These are phyloP conservation scores for Atkinsonella hypoxylon DNA, from an alignment of 2,329 filamentous ascomycete species.

Conservation along the genomic window DNA sequence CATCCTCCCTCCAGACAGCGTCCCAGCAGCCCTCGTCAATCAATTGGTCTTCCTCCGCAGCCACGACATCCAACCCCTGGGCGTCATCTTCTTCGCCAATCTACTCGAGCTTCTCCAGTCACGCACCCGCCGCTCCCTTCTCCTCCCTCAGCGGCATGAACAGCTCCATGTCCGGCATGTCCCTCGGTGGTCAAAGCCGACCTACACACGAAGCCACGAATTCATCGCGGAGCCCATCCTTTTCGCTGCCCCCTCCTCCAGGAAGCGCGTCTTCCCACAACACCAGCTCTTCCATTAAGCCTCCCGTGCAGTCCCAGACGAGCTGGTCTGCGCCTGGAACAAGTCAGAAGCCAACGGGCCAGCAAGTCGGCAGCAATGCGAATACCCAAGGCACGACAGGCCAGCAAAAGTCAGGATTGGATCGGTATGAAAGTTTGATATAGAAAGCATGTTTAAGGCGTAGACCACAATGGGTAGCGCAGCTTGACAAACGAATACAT, in stretches of 20 bases:
- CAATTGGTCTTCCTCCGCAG: slow-evolving; percentile 36
- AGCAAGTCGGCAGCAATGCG: background rate
- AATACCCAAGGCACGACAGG: slow-evolving; percentile 11
- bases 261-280: slow-evolving; percentile 14
- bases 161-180: slow-evolving; percentile 35
- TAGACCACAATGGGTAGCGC: too few relatives aligned
- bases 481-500: too few relatives aligned
- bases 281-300: slow-evolving; percentile 34
- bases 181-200: slow-evolving; percentile 32
- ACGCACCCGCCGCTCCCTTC: slow-evolving; percentile 13
- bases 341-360: background rate
- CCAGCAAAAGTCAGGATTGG: slow-evolving; percentile 41
- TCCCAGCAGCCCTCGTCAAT: slow-evolving; percentile 24
- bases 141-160: slow-evolving; percentile 25
- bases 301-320: slow-evolving; percentile 19
- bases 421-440: slow-evolving; percentile 57
- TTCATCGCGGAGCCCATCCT: slow-evolving; percentile 30
- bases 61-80: slow-evolving; percentile 37
- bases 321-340: background rate
- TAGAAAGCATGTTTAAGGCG: slow-evolving; percentile 18
- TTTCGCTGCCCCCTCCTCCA: slow-evolving; percentile 47
- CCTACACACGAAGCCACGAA: slow-evolving; percentile 11
- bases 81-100: slow-evolving; percentile 19
- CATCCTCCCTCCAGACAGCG: slow-evolving; percentile 17
- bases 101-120: slow-evolving; percentile 12